Evolutionary conservation across 768 basidiomycete species (phyloP).

Genomic region (Coprinopsis sp.): DNA sequence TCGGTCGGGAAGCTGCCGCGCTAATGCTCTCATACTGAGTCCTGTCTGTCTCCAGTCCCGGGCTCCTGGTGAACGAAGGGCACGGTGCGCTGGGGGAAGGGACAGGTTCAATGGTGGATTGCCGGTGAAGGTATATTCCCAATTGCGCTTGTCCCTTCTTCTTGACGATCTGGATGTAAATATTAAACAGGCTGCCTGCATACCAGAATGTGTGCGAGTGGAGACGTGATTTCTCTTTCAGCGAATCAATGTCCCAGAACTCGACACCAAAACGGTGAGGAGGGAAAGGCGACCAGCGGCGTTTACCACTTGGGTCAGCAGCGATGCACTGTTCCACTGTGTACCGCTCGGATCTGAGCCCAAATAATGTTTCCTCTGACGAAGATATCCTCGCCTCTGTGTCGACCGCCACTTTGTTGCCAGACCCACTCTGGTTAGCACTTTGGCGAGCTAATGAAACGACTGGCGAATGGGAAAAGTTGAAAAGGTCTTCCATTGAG

Average conservation of each 20-base stretch:
- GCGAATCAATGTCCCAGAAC: constrained; percentile 79
- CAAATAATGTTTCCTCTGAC: constrained; percentile 59
- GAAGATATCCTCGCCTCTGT: constrained; percentile 15
- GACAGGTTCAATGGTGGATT: constrained; percentile 74
- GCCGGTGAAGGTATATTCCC: constrained; percentile 86
- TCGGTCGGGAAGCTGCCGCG: background rate
- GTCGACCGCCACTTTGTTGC: constrained; percentile 3
- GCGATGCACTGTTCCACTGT: constrained; percentile 37
- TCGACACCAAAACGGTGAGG: constrained; percentile 86
- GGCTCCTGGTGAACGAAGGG: constrained; percentile 7
- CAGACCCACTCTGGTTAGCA: background rate
- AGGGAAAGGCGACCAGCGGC: constrained; percentile 62
- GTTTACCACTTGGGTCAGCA: constrained; percentile 41
- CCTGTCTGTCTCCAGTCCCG: background rate
- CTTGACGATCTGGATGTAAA: constrained; percentile 83
- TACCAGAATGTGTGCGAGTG: constrained; percentile 89
- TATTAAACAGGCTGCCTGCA: constrained; percentile 82
- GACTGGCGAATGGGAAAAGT: constrained; percentile 28
- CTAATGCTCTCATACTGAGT: background rate
- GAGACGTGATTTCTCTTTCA: constrained; percentile 80
- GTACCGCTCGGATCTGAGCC: constrained; percentile 45
- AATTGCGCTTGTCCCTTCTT: constrained; percentile 75
- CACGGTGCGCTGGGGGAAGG: constrained; percentile 64
- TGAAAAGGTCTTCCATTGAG: constrained; percentile 72
- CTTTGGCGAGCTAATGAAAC: constrained; percentile 21